Conservation (phyloP, 2,329 filamentous ascomycete species). For the Plectosphaerella cucumerina region DNA sequence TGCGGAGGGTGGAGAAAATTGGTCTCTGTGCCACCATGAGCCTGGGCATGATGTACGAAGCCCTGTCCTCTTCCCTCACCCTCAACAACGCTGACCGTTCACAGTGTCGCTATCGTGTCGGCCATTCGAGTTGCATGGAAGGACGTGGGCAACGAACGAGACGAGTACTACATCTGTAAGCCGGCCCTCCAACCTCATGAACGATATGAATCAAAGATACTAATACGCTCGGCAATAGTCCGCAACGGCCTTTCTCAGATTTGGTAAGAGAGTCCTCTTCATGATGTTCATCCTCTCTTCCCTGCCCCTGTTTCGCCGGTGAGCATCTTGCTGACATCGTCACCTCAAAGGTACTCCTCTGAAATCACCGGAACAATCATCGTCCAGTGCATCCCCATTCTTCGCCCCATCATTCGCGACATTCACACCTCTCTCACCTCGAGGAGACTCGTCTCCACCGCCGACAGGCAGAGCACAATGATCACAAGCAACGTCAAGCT, state of each 20-base stretch:
- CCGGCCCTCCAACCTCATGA: not conserved
- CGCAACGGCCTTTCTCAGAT: slow-evolving; percentile 40
- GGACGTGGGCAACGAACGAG: slow-evolving; percentile 38
- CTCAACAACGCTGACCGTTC: not conserved
- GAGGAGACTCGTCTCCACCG: slow-evolving; percentile 10
- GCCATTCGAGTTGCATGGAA: slow-evolving; percentile 46
- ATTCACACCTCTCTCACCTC: slow-evolving; percentile 13
- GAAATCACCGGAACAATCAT: slow-evolving; percentile 51
- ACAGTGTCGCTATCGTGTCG: slow-evolving; percentile 40
- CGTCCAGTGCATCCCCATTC: slow-evolving; percentile 48
- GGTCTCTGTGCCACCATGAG: slow-evolving; percentile 47
- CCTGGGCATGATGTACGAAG: slow-evolving; percentile 38
- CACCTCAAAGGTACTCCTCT: slow-evolving; percentile 34
- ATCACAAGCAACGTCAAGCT: slow-evolving; percentile 9
- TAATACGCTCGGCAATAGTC: slow-evolving; percentile 15
- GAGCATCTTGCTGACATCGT: too few species aligned
- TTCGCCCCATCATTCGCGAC: slow-evolving; percentile 37
- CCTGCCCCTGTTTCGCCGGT: too few species aligned
- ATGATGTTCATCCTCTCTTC: not conserved
- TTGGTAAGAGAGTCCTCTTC: slow-evolving; percentile 23
- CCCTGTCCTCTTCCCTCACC: not conserved
- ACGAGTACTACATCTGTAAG: slow-evolving; percentile 42
- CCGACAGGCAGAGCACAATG: slow-evolving; percentile 8
- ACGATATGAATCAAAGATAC: not conserved
- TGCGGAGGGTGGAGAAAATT: slow-evolving; percentile 43